Base-by-base conservation (phyloP, 1,139 yeast genomes). In the Geotrichum klebahnii region DNA sequence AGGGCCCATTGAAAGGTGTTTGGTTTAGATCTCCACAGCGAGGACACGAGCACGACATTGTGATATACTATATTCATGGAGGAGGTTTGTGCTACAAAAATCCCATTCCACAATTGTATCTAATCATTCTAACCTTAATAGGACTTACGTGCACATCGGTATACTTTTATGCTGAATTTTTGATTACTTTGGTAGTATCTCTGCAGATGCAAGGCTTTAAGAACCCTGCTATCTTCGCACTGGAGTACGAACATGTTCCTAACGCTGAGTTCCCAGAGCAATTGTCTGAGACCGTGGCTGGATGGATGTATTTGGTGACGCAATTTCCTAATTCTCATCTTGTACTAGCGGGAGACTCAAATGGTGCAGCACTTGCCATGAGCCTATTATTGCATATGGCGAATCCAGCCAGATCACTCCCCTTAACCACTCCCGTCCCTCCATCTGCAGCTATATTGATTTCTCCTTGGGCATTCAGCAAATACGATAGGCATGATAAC, bases 141-240 rank as follows among this genome's bases (percentile, higher is more conserved):
- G 51, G 51, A 16, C 37, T 42, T 19, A 33, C 39, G 5, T 43
- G 47, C 28, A 32, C 51, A 16, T 48, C 51, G 24, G 48, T 43
- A 1, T 68, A 67, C 55, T 65, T 70, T 44, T 73, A 73, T 52
- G 51, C 67, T 16, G 78, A 74, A 55, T 74, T 66, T 54, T 51
- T 72, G 19, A 59, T 64, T 41, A 61, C 71, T 10, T 53, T 71
- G 50, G 67, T 72, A 32, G 65, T 67, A 5, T 58, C 68, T 16
- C 62, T 74, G 31, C 66, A 69, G 29, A 59, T 69, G 44, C 74
- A 72, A 54, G 79, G 79, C 1, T 74, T 75, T 53, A 56, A 63
- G 28, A 73, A 71, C 53, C 79, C 79, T 1, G 71, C 68, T 1
- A 63, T 73, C 3, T 71, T 71, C 48, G 67, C 73, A 3, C 55